A percentile compares a stretch with the other conserved stretches of the same genome.
Conservation (phyloP, 805 yeast genomes). For the Yueomyces sinensis region DNA sequence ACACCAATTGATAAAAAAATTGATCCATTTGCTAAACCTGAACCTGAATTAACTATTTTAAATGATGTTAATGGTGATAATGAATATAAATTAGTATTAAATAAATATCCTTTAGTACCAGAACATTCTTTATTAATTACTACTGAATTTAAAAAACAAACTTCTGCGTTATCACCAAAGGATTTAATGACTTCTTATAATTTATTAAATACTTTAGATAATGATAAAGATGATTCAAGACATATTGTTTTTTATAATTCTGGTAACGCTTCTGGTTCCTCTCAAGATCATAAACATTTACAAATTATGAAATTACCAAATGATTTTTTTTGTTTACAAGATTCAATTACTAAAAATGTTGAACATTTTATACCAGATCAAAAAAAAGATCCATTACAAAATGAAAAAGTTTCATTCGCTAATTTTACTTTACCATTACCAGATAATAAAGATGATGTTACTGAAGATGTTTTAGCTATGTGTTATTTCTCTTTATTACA, state of each 20-base stretch:
- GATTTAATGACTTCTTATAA: constrained; percentile 52
- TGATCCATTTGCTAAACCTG: constrained; percentile 76
- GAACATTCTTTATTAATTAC: constrained; percentile 74
- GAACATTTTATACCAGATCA: constrained; percentile 42
- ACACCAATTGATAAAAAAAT: constrained; percentile 17
- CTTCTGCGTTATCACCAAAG: constrained; percentile 52
- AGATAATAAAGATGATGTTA: constrained; percentile 29
- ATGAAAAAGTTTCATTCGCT: constrained; percentile 56
- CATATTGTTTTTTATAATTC: constrained; percentile 82
- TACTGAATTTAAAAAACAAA: constrained; percentile 58
- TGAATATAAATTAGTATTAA: constrained; percentile 53
- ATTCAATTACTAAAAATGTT: constrained; percentile 28
- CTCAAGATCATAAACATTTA: constrained; percentile 85
- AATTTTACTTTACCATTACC: constrained; percentile 68
- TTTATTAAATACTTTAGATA: constrained; percentile 38
- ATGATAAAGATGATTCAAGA: constrained; percentile 24
- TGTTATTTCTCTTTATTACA: constrained; percentile 62
- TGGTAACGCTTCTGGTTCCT: constrained; percentile 86
- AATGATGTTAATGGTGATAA: constrained; percentile 33
- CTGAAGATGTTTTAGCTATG: constrained; percentile 49
- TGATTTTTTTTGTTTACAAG: constrained; percentile 45
- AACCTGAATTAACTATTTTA: constrained; percentile 54
- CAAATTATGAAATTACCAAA: constrained; percentile 70
- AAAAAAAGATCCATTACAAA: constrained; percentile 46
- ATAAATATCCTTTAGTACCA: constrained; percentile 76